Conservation (phyloP, 768 basidiomycete species). For the Polyporus arcularius region DNA sequence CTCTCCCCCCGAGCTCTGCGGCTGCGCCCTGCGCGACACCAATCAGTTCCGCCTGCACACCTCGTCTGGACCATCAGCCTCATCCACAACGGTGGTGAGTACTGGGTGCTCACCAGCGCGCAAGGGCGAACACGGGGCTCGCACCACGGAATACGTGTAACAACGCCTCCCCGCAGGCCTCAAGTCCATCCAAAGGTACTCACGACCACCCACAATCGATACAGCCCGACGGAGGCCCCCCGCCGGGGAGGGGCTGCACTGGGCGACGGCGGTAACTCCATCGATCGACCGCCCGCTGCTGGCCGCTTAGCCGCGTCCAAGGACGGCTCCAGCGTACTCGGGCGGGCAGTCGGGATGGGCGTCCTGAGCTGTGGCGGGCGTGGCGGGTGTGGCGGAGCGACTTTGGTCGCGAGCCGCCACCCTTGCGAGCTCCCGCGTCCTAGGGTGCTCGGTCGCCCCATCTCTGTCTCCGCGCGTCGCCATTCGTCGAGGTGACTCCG, state of each 20-base stretch:
- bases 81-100: neutral
- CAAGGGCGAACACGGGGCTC: neutral
- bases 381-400: neutral
- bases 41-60: neutral
- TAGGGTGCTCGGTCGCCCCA: neutral
- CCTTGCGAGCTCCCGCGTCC: neutral
- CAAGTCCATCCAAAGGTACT: neutral
- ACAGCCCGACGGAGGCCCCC: neutral
- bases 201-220: neutral
- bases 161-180: neutral
- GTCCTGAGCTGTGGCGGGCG: neutral
- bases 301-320: neutral
- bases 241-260: neutral
- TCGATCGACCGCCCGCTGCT: neutral
- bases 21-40: neutral
- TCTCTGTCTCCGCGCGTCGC: constrained; percentile 1
- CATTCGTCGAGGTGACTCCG: constrained; percentile 3
- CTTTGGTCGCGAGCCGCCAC: neutral
- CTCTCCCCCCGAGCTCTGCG: neutral
- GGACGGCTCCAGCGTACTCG: neutral
- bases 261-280: neutral
- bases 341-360: neutral
- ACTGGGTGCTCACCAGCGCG: neutral
- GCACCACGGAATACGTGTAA: neutral
- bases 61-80: neutral